These are phyloP conservation scores for Trametes pubescens DNA, from an alignment of 1,284 basidiomycete species.

Conservation along the genomic window DNA sequence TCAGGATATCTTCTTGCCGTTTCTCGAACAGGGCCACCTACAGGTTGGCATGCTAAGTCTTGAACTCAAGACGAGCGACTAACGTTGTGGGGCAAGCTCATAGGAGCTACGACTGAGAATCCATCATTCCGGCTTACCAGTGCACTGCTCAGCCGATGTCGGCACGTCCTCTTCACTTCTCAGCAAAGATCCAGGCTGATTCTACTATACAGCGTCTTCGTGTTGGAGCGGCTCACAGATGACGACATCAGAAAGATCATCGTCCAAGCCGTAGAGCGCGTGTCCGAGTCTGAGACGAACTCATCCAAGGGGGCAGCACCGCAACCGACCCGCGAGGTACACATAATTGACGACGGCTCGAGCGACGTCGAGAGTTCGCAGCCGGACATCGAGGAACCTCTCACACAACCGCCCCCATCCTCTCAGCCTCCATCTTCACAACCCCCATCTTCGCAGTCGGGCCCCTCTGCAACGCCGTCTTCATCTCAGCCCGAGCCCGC, in stretches of 20 bases:
- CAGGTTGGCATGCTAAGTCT: conserved; percentile 54
- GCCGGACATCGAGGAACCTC: conserved; percentile 30
- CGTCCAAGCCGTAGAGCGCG: conserved; percentile 55
- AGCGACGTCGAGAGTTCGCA: conserved; percentile 33
- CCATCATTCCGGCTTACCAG: conserved; percentile 87
- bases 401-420: conserved; percentile 27
- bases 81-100: conserved; percentile 55
- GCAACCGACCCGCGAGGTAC: conserved; percentile 10
- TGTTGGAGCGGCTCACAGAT: conserved; percentile 67
- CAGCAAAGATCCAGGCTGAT: background rate
- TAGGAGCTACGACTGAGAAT: conserved; percentile 94
- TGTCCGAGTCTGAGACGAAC: conserved; percentile 37
- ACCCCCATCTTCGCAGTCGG: conserved; percentile 23
- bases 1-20: conserved; percentile 83
- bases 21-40: conserved; percentile 81
- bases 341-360: conserved; percentile 16
- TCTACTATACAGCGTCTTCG: conserved; percentile 59
- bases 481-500: conserved; percentile 19
- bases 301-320: conserved; percentile 11
- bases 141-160: conserved; percentile 83
- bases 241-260: conserved; percentile 64
- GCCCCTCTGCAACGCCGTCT: conserved; percentile 4
- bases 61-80: conserved; percentile 20
- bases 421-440: conserved; percentile 23
- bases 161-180: conserved; percentile 53